phyloP scores from a whole-genome alignment of 2,329 filamentous ascomycete genomes.

The Penicillium corylophilum region DNA sequence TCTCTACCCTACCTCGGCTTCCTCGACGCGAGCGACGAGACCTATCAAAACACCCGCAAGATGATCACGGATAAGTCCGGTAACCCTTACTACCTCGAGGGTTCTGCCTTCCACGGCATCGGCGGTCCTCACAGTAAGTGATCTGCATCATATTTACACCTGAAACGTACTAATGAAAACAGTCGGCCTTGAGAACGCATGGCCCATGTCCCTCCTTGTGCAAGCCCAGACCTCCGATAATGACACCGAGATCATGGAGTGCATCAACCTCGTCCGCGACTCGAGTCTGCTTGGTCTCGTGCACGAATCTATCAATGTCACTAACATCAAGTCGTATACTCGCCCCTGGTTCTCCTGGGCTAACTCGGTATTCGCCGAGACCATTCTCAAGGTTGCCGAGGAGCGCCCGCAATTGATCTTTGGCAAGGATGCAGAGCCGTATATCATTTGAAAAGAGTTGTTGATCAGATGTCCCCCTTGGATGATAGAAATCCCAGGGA shows the following conservation, averaged over 20 bases:
- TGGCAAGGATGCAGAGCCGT: constrained; percentile 52
- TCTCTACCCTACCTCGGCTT: constrained; percentile 61
- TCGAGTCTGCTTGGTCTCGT: constrained; percentile 76
- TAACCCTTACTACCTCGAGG: constrained; percentile 86
- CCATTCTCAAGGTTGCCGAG: constrained; percentile 83
- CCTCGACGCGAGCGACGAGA: constrained; percentile 57
- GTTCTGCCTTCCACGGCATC: constrained; percentile 77
- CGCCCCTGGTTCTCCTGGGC: constrained; percentile 97
- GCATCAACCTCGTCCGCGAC: constrained; percentile 70
- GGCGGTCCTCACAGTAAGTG: constrained; percentile 68
- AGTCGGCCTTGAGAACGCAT: constrained; percentile 85
- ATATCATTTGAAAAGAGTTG: constrained; percentile 14
- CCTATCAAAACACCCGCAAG: constrained; percentile 84
- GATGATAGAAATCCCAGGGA: not conserved
- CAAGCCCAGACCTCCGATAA: constrained; percentile 86
- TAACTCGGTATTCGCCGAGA: constrained; percentile 92
- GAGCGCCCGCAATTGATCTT: constrained; percentile 88
- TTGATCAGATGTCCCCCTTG: not conserved
- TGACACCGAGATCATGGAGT: constrained; percentile 74
- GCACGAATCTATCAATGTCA: constrained; percentile 89
- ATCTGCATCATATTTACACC: not conserved
- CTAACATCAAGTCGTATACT: constrained; percentile 68
- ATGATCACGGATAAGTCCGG: constrained; percentile 73
- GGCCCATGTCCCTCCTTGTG: constrained; percentile 93
- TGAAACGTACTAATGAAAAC: constrained; percentile 47